Evolutionary conservation across 352 stramenopile genomes (phyloP), one percentile per base, ranked within the genome.

Genomic region (Phytophthora lateralis): DNA sequence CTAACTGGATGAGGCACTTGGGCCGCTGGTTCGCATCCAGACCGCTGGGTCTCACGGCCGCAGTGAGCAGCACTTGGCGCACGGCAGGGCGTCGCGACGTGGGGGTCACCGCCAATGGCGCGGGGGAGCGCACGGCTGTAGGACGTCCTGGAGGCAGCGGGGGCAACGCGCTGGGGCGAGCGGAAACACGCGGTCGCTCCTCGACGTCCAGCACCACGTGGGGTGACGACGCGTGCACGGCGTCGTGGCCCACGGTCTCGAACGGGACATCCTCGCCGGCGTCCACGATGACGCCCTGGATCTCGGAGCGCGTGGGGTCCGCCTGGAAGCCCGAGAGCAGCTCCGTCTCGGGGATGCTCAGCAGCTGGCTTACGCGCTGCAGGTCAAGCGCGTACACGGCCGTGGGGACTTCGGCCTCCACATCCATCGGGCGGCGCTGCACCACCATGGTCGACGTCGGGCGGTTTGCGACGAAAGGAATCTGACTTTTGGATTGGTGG

Each of bases 241-340:
- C 61, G 30, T 73, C 67, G 35, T 75, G 55, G 6, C 80, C 82
- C 20, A 93, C 78, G 3, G 78, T 82, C 55, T 93, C 83, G 49
- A 93, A 91, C 0, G 83, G 80, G 37, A 91, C 80, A 60, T 88
- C 76, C 63, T 90, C 79, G 15, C 83, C 83, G 29, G 81, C 76
- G 55, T 93, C 82, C 10, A 93, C 81, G 58, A 93, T 78, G 20
- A 93, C 80, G 41, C 83, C 82, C 46, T 93, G 83, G 65, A 93
- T 93, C 39, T 88, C 81, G 18, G 78, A 84, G 37, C 75, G 71
- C 20, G 66, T 80, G 38, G 77, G 78, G 53, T 87, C 61, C 10
- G 69, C 55, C 56, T 88, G 75, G 64, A 93, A 88, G 37, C 81
- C 78, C 15, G 56, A 67, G 35, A 86, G 55, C 26, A 88, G 62